Base-by-base conservation (phyloP, 805 yeast genomes). In the Zygosaccharomyces bailii region DNA sequence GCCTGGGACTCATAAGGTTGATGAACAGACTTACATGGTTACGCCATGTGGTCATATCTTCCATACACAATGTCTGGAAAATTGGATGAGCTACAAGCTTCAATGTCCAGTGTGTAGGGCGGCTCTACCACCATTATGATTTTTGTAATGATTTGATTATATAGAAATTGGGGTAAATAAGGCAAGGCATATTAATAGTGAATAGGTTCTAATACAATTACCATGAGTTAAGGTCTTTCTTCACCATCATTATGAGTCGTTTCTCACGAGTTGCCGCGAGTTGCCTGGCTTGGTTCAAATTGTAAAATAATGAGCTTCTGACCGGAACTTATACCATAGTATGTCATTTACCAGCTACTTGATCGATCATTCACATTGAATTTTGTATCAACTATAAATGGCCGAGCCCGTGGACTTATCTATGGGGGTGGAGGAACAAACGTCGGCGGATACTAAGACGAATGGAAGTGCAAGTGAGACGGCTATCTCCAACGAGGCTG, bases 81-180 rank as follows among this genome's bases (percentile, higher is more conserved):
- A 76, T 50, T 91, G 97, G 97, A 88, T 91, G 96, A 78, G 82
- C 61, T 85, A 87, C 61, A 86, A 89, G 56, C 66, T 91, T 40
- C 96, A 89, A 58, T 91, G 98, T 66, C 98, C 98, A 0, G 90
- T 89, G 5, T 91, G 98, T 66, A 75, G 97, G 57, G 78, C 79
- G 44, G 76, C 87, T 17, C 68, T 91, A 32, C 97, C 97, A 2
- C 96, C 96, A 1, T 68, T 85, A 42, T 87, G 65, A 66, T 23
- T 17, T 27, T 11, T 27, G 3, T n/a, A 36, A 36, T 21, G 35
- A 24, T 4, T 27, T 8, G 2, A 24, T 23, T 33, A 23, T 16
- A 34, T 41, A 33, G 23, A 24, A 18, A n/a, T 39, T 18, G 11
- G 14, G 34, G 13, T 13, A 25, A 33, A 21, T 5, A 18, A 6